Evolutionary conservation across 805 yeast genomes (phyloP).

Genomic region (Starmera dryadoides): DNA sequence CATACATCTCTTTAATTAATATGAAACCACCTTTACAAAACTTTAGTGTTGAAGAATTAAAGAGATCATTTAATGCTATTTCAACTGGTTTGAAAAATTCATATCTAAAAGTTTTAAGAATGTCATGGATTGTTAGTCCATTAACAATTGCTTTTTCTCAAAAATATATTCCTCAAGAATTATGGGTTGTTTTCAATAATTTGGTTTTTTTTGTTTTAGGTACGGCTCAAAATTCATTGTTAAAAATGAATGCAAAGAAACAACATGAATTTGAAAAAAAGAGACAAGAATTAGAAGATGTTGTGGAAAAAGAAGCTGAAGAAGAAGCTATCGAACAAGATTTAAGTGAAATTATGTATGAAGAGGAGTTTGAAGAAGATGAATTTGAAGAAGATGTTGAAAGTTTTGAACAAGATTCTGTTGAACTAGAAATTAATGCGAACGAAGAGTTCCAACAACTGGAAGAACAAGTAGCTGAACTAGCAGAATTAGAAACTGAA

Average conservation of each 20-base stretch:
- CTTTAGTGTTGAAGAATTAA: slow-evolving; percentile 6
- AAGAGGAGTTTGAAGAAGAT: slow-evolving; percentile 3
- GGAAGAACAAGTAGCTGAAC: not conserved
- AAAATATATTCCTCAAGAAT: slow-evolving; percentile 44
- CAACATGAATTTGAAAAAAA: slow-evolving; percentile 11
- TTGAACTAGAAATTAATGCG: slow-evolving; percentile 5
- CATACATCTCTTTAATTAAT: slow-evolving; percentile 48
- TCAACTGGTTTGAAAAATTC: slow-evolving; percentile 30
- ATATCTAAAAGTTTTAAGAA: slow-evolving; percentile 37
- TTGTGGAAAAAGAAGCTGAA: slow-evolving; percentile 6
- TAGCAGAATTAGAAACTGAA: too few species aligned
- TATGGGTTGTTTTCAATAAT: slow-evolving; percentile 61
- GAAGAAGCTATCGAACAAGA: slow-evolving; percentile 2
- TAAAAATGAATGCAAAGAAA: slow-evolving; percentile 32
- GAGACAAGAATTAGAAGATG: slow-evolving; percentile 14
- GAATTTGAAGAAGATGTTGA: not conserved
- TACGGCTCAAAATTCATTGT: slow-evolving; percentile 50
- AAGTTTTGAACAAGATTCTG: not conserved
- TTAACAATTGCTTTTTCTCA: slow-evolving; percentile 49
- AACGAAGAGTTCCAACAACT: not conserved
- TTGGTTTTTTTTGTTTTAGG: slow-evolving; percentile 53
- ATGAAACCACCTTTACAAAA: slow-evolving; percentile 13
- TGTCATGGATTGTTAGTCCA: slow-evolving; percentile 49
- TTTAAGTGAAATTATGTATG: not conserved
- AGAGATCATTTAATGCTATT: slow-evolving; percentile 7